Percentiles rank a stretch among this genome's conserved stretches.
These are phyloP conservation scores for Oenanthe javanica DNA, from an alignment of 140 eudicot species.

Conservation along the genomic window DNA sequence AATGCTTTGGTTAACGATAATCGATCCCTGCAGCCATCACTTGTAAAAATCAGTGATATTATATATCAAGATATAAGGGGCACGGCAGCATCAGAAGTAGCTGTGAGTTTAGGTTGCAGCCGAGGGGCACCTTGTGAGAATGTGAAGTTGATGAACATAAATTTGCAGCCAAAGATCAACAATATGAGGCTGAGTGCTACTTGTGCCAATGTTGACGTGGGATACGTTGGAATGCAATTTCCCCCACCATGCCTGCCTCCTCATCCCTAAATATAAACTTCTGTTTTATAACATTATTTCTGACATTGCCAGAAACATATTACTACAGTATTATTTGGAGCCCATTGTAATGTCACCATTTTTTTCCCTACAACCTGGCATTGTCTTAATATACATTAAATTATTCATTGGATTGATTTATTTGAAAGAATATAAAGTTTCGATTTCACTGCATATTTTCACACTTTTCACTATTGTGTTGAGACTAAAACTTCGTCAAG, in stretches of 20 bases:
- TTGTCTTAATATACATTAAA: background rate
- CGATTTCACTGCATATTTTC: background rate
- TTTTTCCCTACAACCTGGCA: background rate
- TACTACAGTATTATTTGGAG: background rate
- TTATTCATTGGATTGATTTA: background rate
- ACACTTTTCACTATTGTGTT: too few relatives aligned
- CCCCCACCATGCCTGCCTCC: slow-evolving; percentile 34
- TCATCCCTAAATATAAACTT: background rate
- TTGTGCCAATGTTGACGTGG: slow-evolving; percentile 35
- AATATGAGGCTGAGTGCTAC: slow-evolving; percentile 8
- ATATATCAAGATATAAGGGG: slow-evolving; percentile 37
- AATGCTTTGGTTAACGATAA: background rate
- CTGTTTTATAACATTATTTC: background rate
- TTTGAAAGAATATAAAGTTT: background rate
- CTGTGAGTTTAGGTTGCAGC: slow-evolving; percentile 38
- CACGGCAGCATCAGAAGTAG: slow-evolving; percentile 25
- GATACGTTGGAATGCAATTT: slow-evolving; percentile 25
- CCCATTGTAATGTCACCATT: background rate
- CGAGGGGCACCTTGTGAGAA: slow-evolving; percentile 34
- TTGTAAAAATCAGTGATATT: slow-evolving; percentile 37
- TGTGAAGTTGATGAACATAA: slow-evolving; percentile 27
- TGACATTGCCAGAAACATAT: background rate
- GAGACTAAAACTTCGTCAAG: too few relatives aligned
- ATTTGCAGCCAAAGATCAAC: slow-evolving; percentile 18
- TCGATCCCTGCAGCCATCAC: slow-evolving; percentile 35